phyloP scores from a whole-genome alignment of 2,329 filamentous ascomycete genomes.

The Fusarium sp. region DNA sequence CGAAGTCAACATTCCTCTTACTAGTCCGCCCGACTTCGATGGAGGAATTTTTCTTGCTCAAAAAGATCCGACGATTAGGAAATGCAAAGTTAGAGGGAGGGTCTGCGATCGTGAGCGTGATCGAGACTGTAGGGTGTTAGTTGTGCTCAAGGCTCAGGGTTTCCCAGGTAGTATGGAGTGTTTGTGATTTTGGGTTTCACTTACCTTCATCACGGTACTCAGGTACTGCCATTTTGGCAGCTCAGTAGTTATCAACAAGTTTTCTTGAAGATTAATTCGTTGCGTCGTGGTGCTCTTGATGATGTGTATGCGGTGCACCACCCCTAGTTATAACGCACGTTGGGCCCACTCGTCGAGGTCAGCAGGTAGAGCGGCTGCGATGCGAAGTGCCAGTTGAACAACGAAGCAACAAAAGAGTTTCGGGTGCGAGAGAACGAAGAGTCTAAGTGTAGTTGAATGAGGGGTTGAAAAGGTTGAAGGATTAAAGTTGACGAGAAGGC shows the following conservation, averaged over 20 bases:
- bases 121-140: slow-evolving; percentile 49
- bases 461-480: slow-evolving; percentile 17
- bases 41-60: slow-evolving; percentile 50
- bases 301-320: not conserved
- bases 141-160: not conserved
- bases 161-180: not conserved
- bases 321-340: not conserved
- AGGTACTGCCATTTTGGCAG: slow-evolving; percentile 40
- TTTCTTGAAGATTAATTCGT: not conserved
- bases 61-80: slow-evolving; percentile 49
- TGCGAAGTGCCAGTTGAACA: not conserved
- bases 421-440: not conserved
- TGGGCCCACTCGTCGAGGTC: slow-evolving; percentile 30
- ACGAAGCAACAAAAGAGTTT: not conserved
- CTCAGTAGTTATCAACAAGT: not conserved
- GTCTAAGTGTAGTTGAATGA: not conserved
- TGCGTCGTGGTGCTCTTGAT: not conserved
- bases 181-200: slow-evolving; percentile 1
- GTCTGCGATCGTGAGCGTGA: slow-evolving; percentile 49
- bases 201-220: slow-evolving; percentile 48
- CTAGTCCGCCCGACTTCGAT: slow-evolving; percentile 61
- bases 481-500: slow-evolving; percentile 17
- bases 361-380: slow-evolving; percentile 28
- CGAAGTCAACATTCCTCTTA: slow-evolving; percentile 53
- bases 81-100: slow-evolving; percentile 39